Evolutionary conservation across 2,329 filamentous ascomycete genomes (phyloP).

Genomic region (Chalaropsis ovoidea): DNA sequence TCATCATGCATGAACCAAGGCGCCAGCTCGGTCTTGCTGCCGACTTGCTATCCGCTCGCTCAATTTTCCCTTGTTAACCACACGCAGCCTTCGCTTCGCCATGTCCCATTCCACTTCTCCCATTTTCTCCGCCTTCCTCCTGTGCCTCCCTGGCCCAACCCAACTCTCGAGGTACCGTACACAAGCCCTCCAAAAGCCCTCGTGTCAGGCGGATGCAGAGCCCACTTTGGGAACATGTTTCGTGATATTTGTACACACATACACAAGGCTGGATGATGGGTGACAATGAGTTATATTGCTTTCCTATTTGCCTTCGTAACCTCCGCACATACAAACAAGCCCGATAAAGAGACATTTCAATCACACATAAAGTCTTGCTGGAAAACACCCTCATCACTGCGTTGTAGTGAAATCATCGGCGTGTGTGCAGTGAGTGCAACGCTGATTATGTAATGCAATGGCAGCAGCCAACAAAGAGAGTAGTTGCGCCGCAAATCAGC

Average conservation of each 20-base stretch:
- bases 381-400: no score
- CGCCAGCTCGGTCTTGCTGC: no score
- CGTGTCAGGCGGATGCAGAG: background rate
- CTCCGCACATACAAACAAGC: no score
- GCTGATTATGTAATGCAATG: background rate
- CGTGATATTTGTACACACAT: background rate
- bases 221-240: background rate
- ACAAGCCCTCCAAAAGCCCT: background rate
- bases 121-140: no score
- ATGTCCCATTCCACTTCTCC: no score
- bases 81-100: no score
- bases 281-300: background rate
- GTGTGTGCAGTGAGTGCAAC: background rate
- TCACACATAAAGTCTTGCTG: no score
- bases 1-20: no score
- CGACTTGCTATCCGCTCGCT: no score
- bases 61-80: no score
- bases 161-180: background rate
- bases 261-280: background rate
- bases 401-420: no score
- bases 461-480: background rate
- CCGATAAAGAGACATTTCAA: no score
- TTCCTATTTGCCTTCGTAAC: background rate
- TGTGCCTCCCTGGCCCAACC: background rate
- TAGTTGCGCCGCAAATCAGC: background rate